phyloP scores from a whole-genome alignment of 75 land plant genomes.

The Cunninghamia lanceolata region DNA sequence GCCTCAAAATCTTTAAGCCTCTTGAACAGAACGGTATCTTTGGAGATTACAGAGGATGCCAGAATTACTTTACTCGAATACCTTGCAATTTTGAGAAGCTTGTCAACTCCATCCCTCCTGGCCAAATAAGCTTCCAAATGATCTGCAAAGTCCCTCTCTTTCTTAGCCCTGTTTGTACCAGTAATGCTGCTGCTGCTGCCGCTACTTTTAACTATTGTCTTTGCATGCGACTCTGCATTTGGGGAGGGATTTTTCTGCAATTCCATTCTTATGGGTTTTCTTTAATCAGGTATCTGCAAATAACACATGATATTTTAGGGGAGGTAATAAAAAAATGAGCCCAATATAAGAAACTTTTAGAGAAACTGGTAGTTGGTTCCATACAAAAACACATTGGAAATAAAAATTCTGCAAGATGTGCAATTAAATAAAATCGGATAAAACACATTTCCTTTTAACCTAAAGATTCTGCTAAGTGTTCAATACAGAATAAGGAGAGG shows the following conservation, averaged over 20 bases:
- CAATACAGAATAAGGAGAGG: too few relatives aligned
- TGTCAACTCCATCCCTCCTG: constrained; percentile 92
- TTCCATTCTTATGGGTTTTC: neutral
- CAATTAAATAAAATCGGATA: too few relatives aligned
- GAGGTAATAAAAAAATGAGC: neutral
- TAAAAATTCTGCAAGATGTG: too few relatives aligned
- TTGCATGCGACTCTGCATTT: neutral
- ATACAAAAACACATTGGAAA: too few relatives aligned
- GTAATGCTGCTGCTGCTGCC: neutral
- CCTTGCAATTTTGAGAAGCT: constrained; percentile 88
- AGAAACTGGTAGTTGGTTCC: too few relatives aligned
- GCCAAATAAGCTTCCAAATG: constrained; percentile 85
- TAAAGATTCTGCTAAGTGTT: too few relatives aligned
- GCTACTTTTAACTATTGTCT: neutral
- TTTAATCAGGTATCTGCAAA: neutral
- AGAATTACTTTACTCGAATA: constrained; percentile 82
- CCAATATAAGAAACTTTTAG: neutral
- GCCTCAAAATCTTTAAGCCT: constrained; percentile 85
- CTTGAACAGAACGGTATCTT: constrained; percentile 11
- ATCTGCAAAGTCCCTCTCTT: constrained; percentile 52
- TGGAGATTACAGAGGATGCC: constrained; percentile 53
- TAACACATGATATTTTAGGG: neutral
- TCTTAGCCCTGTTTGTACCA: neutral
- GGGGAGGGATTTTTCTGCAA: neutral
- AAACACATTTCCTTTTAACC: too few relatives aligned